phyloP scores from a whole-genome alignment of 257 asterid species.

The Solanum chmielewskii region DNA sequence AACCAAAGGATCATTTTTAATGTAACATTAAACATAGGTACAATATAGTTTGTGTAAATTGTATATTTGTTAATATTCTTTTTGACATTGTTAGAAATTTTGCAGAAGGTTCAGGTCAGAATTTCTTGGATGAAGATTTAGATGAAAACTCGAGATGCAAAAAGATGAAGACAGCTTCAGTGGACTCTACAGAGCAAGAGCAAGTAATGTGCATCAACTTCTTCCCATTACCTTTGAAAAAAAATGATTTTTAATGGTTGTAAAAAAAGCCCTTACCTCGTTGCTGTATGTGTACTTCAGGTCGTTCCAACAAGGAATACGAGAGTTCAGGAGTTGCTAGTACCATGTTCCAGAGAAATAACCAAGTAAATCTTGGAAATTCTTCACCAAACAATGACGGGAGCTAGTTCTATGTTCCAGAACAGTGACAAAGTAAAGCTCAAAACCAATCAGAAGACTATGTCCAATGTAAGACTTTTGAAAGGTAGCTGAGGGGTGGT shows the following conservation, averaged over 20 bases:
- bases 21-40: background rate
- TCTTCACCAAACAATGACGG: background rate
- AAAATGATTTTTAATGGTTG: background rate
- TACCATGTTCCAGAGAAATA: background rate
- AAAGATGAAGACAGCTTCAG: slow-evolving; percentile 12
- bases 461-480: background rate
- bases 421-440: background rate
- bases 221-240: background rate
- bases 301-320: background rate
- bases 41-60: background rate
- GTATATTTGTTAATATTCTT: background rate
- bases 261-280: background rate
- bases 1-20: background rate
- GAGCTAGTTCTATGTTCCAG: background rate
- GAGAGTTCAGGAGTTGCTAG: background rate
- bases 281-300: background rate
- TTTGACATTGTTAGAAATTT: background rate
- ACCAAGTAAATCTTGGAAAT: background rate
- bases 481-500: background rate
- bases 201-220: background rate
- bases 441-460: background rate
- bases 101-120: slow-evolving; percentile 34
- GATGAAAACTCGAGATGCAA: slow-evolving; percentile 2
- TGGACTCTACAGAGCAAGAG: slow-evolving; percentile 3
- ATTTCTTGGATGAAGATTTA: slow-evolving; percentile 13